Evolutionary conservation across 148 eudicot species (phyloP).

Genomic region (Camellia japonica): DNA sequence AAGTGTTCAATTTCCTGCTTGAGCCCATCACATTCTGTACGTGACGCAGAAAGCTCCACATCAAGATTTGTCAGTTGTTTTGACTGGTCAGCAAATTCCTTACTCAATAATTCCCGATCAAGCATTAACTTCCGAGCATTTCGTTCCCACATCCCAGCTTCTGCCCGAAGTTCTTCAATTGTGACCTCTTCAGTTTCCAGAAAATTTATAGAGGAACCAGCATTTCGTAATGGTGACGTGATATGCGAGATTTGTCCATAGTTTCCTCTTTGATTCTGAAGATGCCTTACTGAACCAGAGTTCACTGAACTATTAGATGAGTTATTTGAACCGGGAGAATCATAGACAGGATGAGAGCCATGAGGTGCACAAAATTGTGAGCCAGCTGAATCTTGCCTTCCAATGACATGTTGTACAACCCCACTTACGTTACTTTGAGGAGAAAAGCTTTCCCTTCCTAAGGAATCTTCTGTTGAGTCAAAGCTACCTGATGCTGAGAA

Average conservation of each 20-base stretch:
- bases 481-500: slow-evolving; percentile 56
- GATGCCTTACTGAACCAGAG: slow-evolving; percentile 24
- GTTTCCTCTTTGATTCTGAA: slow-evolving; percentile 24
- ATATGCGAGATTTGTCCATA: slow-evolving; percentile 23
- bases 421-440: slow-evolving; percentile 27
- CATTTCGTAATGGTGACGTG: slow-evolving; percentile 28
- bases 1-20: slow-evolving; percentile 47
- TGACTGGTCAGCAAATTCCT: slow-evolving; percentile 46
- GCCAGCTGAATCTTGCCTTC: slow-evolving; percentile 40
- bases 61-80: slow-evolving; percentile 32
- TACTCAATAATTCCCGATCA: slow-evolving; percentile 44
- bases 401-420: slow-evolving; percentile 26
- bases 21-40: slow-evolving; percentile 38
- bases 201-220: slow-evolving; percentile 37
- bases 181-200: slow-evolving; percentile 43
- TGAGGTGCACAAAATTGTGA: slow-evolving; percentile 31
- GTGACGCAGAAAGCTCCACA: slow-evolving; percentile 50
- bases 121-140: slow-evolving; percentile 43
- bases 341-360: slow-evolving; percentile 22
- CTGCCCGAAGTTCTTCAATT: slow-evolving; percentile 48
- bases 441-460: slow-evolving; percentile 37
- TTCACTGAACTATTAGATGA: slow-evolving; percentile 33
- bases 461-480: slow-evolving; percentile 48
- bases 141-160: slow-evolving; percentile 55
- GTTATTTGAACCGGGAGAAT: slow-evolving; percentile 34